Conservation (phyloP, 805 yeast genomes). For the Zygosaccharomyces bailii region DNA sequence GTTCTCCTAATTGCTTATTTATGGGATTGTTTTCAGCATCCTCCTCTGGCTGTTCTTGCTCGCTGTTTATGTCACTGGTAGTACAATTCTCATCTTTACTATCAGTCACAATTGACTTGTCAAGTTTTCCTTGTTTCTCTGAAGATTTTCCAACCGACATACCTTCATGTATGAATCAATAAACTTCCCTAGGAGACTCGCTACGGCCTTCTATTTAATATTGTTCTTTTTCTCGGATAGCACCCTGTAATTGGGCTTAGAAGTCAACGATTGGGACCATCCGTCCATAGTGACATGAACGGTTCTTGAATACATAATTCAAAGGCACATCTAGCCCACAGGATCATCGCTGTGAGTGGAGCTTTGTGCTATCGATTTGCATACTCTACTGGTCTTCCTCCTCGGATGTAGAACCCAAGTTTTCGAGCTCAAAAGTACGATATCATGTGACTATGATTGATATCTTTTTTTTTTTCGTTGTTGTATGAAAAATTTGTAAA, state of each 20-base stretch:
- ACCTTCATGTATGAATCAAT: background rate
- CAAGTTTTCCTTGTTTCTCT: background rate
- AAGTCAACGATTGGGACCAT: too few species aligned
- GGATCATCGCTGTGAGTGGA: too few species aligned
- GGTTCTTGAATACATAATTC: too few species aligned
- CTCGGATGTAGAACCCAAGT: too few species aligned
- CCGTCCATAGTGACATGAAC: conserved; percentile 3
- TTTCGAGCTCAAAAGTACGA: too few species aligned
- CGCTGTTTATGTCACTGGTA: too few species aligned
- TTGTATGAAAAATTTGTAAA: background rate
- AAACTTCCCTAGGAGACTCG: background rate
- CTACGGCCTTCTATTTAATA: background rate
- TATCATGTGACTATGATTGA: conserved; percentile 2
- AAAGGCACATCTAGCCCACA: too few species aligned
- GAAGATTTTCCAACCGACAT: background rate
- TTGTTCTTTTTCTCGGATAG: too few species aligned
- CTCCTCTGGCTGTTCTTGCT: background rate
- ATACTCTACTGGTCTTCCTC: too few species aligned
- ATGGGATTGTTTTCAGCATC: background rate
- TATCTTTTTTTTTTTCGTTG: background rate
- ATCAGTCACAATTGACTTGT: background rate
- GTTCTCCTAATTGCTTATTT: conserved; percentile 1
- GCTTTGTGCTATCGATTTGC: too few species aligned
- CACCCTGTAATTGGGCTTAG: background rate
- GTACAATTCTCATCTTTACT: background rate